Base-by-base conservation (phyloP, 225 moss, liverwort and hornwort genomes). In the Climacium dendroides region DNA sequence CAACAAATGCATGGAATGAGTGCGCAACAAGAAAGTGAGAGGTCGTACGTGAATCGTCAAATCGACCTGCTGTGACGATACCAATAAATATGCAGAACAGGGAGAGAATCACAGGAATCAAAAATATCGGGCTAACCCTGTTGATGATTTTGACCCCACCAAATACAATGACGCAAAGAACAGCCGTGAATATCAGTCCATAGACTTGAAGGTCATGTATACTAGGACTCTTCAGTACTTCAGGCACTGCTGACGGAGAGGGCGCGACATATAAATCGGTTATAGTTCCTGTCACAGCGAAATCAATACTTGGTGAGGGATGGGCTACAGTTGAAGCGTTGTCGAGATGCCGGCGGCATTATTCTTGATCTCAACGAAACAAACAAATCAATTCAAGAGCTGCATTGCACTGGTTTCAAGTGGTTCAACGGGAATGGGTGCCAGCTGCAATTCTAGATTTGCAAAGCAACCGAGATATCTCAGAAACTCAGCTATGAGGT, bases 101-200 rank as follows among this genome's bases (percentile, higher is more conserved):
- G 52, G 98, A 98, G 43, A 97, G 64, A 60, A 96, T 60, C 90
- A 97, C 98, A 78, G 98, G 98, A 89, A 98, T 92, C 75, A 98
- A 92, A 94, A 98, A 98, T 35, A 94, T 91, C 64, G 97, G 98
- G 83, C 94, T 93, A 78, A 98, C 98, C 91, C 93, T 95, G 93
- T 97, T 98, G 82, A 98, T 94, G 53, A 94, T 94, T 93, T 97
- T 98, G 87, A 97, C 98, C 61, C 97, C 98, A 72, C 98, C 98
- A 90, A 98, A 98, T 55, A 98, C 96, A 88, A 98, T 96, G 43
- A 93, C 92, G 86, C 97, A 97, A 76, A 97, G 92, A 74, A 95
- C 92, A 52, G 96, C 95, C 72, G 98, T 94, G 80, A 96, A 94
- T 83, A 98, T 96, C 52, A 98, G 92, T 74, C 96, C 96, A 80